phyloP scores from a whole-genome alignment of 192 early-diverging fungal genomes.

The Backusella tuberculispora region DNA sequence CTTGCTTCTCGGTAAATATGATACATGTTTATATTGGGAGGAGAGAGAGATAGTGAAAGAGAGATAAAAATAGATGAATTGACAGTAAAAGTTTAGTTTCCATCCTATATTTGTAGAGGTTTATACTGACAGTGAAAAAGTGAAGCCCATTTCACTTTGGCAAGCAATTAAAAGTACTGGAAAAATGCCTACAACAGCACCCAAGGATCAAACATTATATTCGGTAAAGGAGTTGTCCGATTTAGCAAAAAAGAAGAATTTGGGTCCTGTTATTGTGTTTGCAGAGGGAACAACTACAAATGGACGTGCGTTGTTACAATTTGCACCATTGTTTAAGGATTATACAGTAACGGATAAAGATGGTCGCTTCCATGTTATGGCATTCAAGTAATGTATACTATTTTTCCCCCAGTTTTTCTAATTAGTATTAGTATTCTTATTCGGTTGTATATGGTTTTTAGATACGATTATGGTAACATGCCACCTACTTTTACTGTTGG shows the following conservation, averaged over 20 bases:
- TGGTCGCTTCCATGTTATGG: slow-evolving; percentile 59
- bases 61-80: background rate
- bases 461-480: slow-evolving; percentile 65
- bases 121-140: slow-evolving; percentile 48
- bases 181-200: slow-evolving; percentile 41
- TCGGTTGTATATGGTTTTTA: slow-evolving; percentile 44
- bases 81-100: slow-evolving; percentile 46
- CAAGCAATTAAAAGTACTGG: slow-evolving; percentile 53
- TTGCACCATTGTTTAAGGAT: slow-evolving; percentile 72
- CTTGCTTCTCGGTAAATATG: slow-evolving; percentile 59
- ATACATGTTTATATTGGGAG: background rate
- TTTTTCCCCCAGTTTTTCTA: too few species aligned
- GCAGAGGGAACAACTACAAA: slow-evolving; percentile 87
- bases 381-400: slow-evolving; percentile 61
- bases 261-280: slow-evolving; percentile 67
- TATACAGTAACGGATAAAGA: slow-evolving; percentile 60
- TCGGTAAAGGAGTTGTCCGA: slow-evolving; percentile 48
- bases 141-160: slow-evolving; percentile 59
- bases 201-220: slow-evolving; percentile 30
- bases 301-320: slow-evolving; percentile 81
- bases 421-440: slow-evolving; percentile 37
- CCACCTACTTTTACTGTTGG: slow-evolving; percentile 70
- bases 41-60: background rate
- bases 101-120: slow-evolving; percentile 67
- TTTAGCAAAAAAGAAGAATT: slow-evolving; percentile 40